These are phyloP conservation scores for Calcarisporium arbuscula DNA, from an alignment of 2,329 filamentous ascomycete genomes.

Conservation along the genomic window DNA sequence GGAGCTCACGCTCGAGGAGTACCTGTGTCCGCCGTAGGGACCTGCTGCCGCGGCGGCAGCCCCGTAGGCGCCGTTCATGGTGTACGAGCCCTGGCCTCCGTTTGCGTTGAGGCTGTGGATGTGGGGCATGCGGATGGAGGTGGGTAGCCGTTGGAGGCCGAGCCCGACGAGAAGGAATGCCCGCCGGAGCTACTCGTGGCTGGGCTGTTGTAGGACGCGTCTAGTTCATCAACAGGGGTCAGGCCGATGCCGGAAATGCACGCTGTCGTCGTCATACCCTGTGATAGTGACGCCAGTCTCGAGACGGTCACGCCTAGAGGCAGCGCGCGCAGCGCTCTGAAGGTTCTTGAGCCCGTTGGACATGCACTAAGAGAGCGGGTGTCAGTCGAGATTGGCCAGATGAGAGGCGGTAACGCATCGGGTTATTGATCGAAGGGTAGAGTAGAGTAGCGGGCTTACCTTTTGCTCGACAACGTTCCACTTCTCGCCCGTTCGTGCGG, in stretches of 20 bases:
- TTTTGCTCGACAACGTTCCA: conserved; percentile 65
- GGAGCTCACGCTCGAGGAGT: conserved; percentile 50
- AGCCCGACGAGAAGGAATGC: conserved; percentile 33
- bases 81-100: conserved; percentile 20
- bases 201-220: conserved; percentile 50
- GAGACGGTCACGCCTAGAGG: conserved; percentile 57
- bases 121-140: conserved; percentile 11
- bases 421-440: not conserved
- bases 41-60: no score
- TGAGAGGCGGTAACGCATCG: not conserved
- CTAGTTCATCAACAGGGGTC: conserved; percentile 53
- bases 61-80: conserved; percentile 13
- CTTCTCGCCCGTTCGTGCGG: conserved; percentile 71
- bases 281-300: conserved; percentile 32
- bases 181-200: conserved; percentile 40
- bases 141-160: conserved; percentile 17
- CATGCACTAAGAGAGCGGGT: conserved; percentile 56
- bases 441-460: conserved; percentile 30
- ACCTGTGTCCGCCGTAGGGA: conserved; percentile 34
- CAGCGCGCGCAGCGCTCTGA: conserved; percentile 60
- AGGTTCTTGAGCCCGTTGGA: conserved; percentile 78
- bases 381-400: conserved; percentile 6
- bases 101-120: conserved; percentile 7
- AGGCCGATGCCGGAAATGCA: conserved; percentile 57
- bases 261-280: conserved; percentile 64